Conservation (phyloP, 768 basidiomycete species). For the Lentinula detonsa region DNA sequence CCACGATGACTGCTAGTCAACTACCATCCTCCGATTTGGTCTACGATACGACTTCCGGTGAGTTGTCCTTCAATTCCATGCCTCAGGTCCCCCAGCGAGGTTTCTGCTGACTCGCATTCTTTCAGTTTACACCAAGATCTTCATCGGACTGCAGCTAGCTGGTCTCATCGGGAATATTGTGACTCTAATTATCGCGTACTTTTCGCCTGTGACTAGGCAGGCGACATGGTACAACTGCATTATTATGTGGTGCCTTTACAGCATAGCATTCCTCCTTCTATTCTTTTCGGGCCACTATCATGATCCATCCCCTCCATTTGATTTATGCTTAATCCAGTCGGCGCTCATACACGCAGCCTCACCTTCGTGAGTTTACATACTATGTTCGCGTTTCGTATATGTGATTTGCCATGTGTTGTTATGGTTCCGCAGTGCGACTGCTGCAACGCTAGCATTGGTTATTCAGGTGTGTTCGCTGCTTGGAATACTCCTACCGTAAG, state of each 20-base stretch:
- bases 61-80: neutral
- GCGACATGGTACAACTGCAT: slow-evolving; percentile 29
- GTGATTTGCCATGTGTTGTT: neutral
- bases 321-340: slow-evolving; percentile 23
- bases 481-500: too few relatives aligned
- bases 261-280: slow-evolving; percentile 26
- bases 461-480: neutral
- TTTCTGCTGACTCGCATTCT: neutral
- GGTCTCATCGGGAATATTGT: slow-evolving; percentile 20
- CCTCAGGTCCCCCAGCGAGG: neutral
- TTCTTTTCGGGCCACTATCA: slow-evolving; percentile 25
- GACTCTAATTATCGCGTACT: slow-evolving; percentile 19
- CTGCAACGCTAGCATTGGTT: neutral
- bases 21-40: neutral
- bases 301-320: slow-evolving; percentile 12
- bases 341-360: slow-evolving; percentile 26
- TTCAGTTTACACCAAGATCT: slow-evolving; percentile 6
- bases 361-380: slow-evolving; percentile 19
- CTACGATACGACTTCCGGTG: neutral
- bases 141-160: slow-evolving; percentile 24
- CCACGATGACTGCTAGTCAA: neutral
- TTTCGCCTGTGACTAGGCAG: slow-evolving; percentile 17
- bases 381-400: neutral
- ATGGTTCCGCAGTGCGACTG: neutral
- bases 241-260: slow-evolving; percentile 27